These are phyloP conservation scores for Bipolaris bicolor DNA, from an alignment of 2,329 filamentous ascomycete genomes.

Conservation along the genomic window DNA sequence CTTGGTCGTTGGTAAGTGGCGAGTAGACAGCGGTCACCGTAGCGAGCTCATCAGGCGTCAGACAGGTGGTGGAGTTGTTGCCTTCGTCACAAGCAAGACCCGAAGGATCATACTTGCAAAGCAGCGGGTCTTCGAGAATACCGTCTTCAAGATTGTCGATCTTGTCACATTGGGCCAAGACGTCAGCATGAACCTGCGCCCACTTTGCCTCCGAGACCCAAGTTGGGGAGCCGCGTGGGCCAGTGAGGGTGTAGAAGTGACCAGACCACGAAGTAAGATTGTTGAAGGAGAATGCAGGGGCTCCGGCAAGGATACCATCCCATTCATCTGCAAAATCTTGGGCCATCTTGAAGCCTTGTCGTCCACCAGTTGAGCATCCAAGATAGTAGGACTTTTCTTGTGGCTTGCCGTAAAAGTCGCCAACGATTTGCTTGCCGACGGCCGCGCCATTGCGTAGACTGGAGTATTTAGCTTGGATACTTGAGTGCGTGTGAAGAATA, in stretches of 20 bases:
- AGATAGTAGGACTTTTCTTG: slow-evolving; percentile 51
- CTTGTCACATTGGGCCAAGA: slow-evolving; percentile 58
- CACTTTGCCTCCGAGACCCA: slow-evolving; percentile 52
- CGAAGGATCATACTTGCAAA: slow-evolving; percentile 54
- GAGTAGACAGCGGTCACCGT: slow-evolving; percentile 54
- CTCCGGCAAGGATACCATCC: slow-evolving; percentile 47
- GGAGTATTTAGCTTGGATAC: slow-evolving; percentile 7
- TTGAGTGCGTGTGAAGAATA: background rate
- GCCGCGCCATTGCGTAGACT: slow-evolving; percentile 41
- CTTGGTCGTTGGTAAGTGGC: slow-evolving; percentile 52
- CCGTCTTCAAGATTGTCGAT: slow-evolving; percentile 58
- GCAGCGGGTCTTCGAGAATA: slow-evolving; percentile 54
- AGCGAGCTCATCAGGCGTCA: slow-evolving; percentile 53
- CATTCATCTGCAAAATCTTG: slow-evolving; percentile 47
- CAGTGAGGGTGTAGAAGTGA: slow-evolving; percentile 38
- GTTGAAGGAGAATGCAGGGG: slow-evolving; percentile 43
- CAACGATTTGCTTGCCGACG: slow-evolving; percentile 51
- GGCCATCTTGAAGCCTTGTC: slow-evolving; percentile 46
- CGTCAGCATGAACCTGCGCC: slow-evolving; percentile 49
- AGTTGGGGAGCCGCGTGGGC: slow-evolving; percentile 36
- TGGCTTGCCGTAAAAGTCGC: slow-evolving; percentile 49
- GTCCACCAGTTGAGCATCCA: slow-evolving; percentile 47
- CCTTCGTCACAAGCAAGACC: slow-evolving; percentile 44
- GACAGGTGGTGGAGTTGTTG: slow-evolving; percentile 49
- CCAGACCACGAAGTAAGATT: slow-evolving; percentile 45